Base-by-base conservation (phyloP, 495 filamentous ascomycete species). In the Podospora didyma region DNA sequence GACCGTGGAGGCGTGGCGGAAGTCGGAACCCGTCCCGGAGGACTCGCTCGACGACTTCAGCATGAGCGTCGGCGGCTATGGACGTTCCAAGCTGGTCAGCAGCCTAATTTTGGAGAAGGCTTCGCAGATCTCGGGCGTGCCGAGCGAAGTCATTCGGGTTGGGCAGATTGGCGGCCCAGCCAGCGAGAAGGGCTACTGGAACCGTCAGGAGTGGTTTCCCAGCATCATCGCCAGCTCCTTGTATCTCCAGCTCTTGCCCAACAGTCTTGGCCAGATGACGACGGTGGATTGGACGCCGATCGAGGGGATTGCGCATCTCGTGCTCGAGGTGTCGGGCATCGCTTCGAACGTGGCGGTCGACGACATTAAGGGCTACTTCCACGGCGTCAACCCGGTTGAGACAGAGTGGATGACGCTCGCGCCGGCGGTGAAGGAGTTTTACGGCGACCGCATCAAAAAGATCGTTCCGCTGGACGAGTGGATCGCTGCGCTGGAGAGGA, bases 191-290 rank as follows among this genome's bases (percentile, higher is more conserved):
- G 76, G 79, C 1, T 57, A 66, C 14, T 88, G 83, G 84, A 84
- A 81, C 57, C 63, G 58, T 35, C 66, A 77, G 20, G 84, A 86
- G 51, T 86, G 82, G 81, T 68, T 87, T 3, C 85, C 84, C 0
- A 72, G 69, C 24, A 62, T 81, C 47, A 54, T 82, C 51, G 74
- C 71, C 0, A 75, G 69, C 28, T 76, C 70, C 21, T 62, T 72
- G 11, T 68, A 76, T 41, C 57, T 82, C 0, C 70, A 73, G 0
- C 45, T 69, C 2, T 57, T 82, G 1, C 79, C 78, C 0, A 49
- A 61, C 10, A 63, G 68, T 0, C 62, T 82, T 0, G 77, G 75
- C 0, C 20, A 53, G 12, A 66, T 75, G 60, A 67, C 70, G 6
- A 62, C 57, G 0, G 61, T 85, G 3, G 79, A 86, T 59, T 86